Base-by-base conservation (phyloP, 2,329 filamentous ascomycete species). In the Coniochaeta hoffmannii region DNA sequence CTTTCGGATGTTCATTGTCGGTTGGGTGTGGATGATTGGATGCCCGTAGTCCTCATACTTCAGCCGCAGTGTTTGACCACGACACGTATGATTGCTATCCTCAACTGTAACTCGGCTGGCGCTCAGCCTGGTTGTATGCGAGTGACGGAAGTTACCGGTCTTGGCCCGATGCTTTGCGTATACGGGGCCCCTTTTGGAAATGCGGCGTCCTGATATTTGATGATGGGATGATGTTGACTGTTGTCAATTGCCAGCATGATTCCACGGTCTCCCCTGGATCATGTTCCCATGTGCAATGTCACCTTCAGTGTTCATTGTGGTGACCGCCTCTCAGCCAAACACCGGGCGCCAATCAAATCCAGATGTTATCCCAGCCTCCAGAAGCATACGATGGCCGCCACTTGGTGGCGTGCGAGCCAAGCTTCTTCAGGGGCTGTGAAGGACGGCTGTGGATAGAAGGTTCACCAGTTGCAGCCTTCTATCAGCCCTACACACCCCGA, bases 1-100 rank as follows among this genome's bases (percentile, higher is more conserved):
- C 28, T 28, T 31, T 34, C 28, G 31, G 28, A 19, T 22, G 17
- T 46, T 22, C n/a, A 4, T 28, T 19, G 9, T 34, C 26, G 49
- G 17, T 12, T 50, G 49, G 15, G 24, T 31, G 3, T 19, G 31
- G 49, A 50, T 19, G 31, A 50, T 34, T 46, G 41, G 41, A 26
- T 46, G 12, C 14, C 22, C 22, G 41, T 46, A 28, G 41, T 26
- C 46, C 24, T 8, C 9, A 22, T 9, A 15, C 28, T 15, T 50
- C 49, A 50, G 49, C 49, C 49, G 49, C 49, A 50, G 24, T 34
- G 49, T 50, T 46, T 46, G 19, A 46, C 26, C 41, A 22, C 24
- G 41, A 46, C 36, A 46, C 22, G 4, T n/a, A 15, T 46, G 3
- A 24, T 46, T n/a, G n/a, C n/a, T n/a, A n/a, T n/a, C 5, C 26